Evolutionary conservation across 2,329 filamentous ascomycete genomes (phyloP).

Genomic region (Microsporum audouinii): DNA sequence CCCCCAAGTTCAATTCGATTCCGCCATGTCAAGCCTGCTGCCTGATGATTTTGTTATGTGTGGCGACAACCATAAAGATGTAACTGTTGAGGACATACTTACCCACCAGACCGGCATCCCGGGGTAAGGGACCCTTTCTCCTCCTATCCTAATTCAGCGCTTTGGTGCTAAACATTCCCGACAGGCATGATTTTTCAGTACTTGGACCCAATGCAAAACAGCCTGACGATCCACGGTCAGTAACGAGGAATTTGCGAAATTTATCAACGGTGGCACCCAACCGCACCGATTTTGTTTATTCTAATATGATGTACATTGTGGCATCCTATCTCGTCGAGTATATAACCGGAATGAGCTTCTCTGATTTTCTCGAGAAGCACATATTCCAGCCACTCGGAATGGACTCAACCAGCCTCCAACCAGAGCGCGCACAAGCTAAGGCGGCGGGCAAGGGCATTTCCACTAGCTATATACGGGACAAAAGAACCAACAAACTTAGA

Average conservation of each 20-base stretch:
- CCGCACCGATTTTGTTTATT: background rate
- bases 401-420: background rate
- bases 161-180: background rate
- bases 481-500: conserved; percentile 14
- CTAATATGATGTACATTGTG: background rate
- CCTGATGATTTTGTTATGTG: conserved; percentile 43
- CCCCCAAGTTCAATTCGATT: conserved; percentile 36
- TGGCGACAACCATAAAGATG: conserved; percentile 36
- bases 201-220: background rate
- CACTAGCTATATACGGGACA: conserved; percentile 34
- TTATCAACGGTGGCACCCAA: background rate
- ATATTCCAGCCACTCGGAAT: background rate
- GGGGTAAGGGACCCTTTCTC: conserved; percentile 27
- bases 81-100: conserved; percentile 46
- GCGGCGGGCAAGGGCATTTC: conserved; percentile 28
- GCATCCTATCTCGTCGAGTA: background rate
- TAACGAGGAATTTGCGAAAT: background rate
- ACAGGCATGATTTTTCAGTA: background rate
- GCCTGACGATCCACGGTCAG: background rate
- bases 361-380: background rate
- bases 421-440: conserved; percentile 1
- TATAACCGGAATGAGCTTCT: background rate
- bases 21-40: conserved; percentile 38
- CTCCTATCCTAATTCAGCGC: background rate
- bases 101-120: conserved; percentile 44